Conservation (phyloP, 2,329 filamentous ascomycete species). For the Fusarium decemcellulare region DNA sequence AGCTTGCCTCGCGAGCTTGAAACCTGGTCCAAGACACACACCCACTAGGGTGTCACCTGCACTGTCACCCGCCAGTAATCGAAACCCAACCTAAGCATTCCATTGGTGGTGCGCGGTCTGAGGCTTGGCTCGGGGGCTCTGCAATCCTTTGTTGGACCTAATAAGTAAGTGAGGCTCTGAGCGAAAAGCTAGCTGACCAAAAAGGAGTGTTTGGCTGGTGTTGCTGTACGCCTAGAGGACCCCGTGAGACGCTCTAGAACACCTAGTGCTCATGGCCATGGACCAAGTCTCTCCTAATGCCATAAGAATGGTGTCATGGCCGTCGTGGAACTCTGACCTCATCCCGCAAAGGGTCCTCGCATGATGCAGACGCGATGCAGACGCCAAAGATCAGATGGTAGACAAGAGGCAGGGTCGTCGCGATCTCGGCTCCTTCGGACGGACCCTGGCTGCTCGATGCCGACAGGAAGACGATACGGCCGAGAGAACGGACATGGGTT, state of each 20-base stretch:
- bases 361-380: background rate
- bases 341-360: conserved; percentile 1
- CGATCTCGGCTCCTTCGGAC: conserved; percentile 38
- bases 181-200: conserved; percentile 15
- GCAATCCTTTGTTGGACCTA: conserved; percentile 14
- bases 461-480: conserved; percentile 1
- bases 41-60: conserved; percentile 41
- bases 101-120: conserved; percentile 27
- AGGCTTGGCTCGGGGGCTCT: conserved; percentile 13
- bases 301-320: conserved; percentile 33
- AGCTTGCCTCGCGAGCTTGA: conserved; percentile 27
- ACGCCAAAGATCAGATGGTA: conserved; percentile 3
- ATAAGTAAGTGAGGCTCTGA: conserved; percentile 32
- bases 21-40: conserved; percentile 35
- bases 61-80: conserved; percentile 22
- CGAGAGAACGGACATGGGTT: conserved; percentile 3
- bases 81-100: conserved; percentile 10
- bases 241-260: conserved; percentile 23
- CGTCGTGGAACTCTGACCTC: conserved; percentile 12
- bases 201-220: conserved; percentile 14
- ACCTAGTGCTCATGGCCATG: background rate
- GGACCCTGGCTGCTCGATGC: conserved; percentile 18
- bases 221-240: conserved; percentile 12
- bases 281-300: background rate
- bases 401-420: conserved; percentile 8